These are phyloP conservation scores for Boletus patriciae DNA, from an alignment of 768 basidiomycete genomes.

Conservation along the genomic window DNA sequence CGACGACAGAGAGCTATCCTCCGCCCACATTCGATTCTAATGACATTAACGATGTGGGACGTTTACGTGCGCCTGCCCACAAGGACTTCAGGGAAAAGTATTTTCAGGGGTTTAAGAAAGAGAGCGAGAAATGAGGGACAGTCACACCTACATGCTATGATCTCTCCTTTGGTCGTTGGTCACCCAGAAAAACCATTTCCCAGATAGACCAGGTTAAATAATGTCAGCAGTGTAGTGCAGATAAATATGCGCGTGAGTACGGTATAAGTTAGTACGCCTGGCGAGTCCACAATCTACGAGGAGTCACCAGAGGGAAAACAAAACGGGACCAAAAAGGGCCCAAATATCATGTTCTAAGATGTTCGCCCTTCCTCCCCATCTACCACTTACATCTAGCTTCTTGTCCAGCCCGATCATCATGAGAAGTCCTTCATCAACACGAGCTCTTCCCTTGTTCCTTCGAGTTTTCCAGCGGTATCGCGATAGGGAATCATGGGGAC, in stretches of 20 bases:
- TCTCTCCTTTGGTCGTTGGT: neutral
- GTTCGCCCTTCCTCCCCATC: neutral
- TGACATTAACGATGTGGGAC: constrained; percentile 7
- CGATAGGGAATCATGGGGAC: neutral
- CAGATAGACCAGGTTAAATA: neutral
- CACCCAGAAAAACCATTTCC: neutral
- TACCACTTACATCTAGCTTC: neutral
- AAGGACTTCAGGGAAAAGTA: constrained; percentile 87
- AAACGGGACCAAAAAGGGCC: neutral
- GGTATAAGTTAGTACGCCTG: neutral
- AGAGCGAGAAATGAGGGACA: constrained; percentile 11
- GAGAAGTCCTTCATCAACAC: neutral
- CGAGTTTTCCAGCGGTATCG: neutral
- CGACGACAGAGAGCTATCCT: constrained; percentile 41
- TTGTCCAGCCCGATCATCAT: neutral
- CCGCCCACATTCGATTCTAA: constrained; percentile 54
- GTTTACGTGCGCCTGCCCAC: constrained; percentile 74
- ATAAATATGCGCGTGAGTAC: neutral
- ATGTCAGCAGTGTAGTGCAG: neutral
- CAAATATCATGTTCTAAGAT: neutral
- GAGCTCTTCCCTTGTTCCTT: neutral
- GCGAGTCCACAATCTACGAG: neutral
- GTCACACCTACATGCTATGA: neutral
- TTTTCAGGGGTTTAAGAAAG: constrained; percentile 74
- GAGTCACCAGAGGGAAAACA: neutral